These are phyloP conservation scores for Luffa aegyptiaca DNA, from an alignment of 306 rosid genomes.

Conservation along the genomic window DNA sequence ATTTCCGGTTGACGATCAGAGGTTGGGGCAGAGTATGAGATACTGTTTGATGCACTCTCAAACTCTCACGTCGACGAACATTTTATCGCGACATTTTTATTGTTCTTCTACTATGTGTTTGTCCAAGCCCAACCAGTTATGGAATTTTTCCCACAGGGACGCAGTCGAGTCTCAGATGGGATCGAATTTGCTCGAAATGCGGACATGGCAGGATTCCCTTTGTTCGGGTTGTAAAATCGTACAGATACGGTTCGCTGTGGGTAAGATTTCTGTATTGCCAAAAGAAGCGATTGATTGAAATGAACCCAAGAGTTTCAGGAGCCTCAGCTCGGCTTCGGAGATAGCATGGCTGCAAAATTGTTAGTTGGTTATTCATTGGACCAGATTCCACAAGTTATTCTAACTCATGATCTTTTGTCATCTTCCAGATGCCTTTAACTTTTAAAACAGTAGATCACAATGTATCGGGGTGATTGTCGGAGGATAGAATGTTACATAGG, in stretches of 20 bases:
- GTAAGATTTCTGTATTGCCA: background rate
- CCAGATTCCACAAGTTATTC: conserved; percentile 49
- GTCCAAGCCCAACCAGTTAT: no score
- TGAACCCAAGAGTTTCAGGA: conserved; percentile 80
- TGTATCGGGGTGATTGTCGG: background rate
- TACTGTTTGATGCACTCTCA: conserved; percentile 22
- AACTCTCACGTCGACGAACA: no score
- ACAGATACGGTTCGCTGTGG: conserved; percentile 7
- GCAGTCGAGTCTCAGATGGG: no score
- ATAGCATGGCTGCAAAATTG: conserved; percentile 81
- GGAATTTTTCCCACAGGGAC: no score
- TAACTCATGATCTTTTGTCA: background rate
- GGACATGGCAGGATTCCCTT: conserved; percentile 17
- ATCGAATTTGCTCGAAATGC: conserved; percentile 10
- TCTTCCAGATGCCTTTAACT: background rate
- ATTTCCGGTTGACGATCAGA: background rate
- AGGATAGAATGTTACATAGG: background rate
- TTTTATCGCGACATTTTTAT: no score
- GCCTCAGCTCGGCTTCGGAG: conserved; percentile 74
- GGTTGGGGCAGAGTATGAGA: conserved; percentile 6
- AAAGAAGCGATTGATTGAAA: conserved; percentile 75
- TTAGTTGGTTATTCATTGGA: conserved; percentile 74
- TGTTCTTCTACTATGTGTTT: no score
- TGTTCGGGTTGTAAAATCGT: background rate
- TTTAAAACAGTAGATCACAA: background rate